Evolutionary conservation across 495 filamentous ascomycete genomes (phyloP), one percentile per base, ranked within the genome.

Genomic region (Bacidia gigantensis): DNA sequence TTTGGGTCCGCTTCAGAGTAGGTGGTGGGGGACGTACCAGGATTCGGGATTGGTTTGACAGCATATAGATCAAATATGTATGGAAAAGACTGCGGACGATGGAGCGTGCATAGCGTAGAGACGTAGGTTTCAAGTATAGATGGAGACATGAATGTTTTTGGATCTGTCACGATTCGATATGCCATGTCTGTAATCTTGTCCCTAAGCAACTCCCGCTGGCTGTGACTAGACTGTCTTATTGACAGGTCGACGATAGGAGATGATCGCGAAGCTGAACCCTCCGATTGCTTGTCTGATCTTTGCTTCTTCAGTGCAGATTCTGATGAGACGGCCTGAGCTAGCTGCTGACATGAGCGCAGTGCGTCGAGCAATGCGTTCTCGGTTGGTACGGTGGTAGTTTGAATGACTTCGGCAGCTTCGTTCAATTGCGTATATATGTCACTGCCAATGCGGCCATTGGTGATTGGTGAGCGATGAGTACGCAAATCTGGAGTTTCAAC

Each of bases 21-120:
- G 60, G 67, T 69, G 32, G 84, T 67, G 1, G 78, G 73, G 2
- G 70, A 75, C 39, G 74, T 72, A 21, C 70, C 67, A 59, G 80
- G 71, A 50, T 76, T 68, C 10, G 87, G 87, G 46, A 81, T 67
- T 14, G 86, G 85, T 65, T 97, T 98, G 60, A 74, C 75, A 49
- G 87, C 88, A 59, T 87, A 97, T 29, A 97, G 76, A 41, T 77
- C 63, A 69, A 98, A 84, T 44, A 85, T 78, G 42, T 81, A 74
- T 2, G 92, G 87, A 62, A 96, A 75, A 26, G 80, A 78, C 52
- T 85, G 71, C 11, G 87, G 81, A 44, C 72, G 79, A 49, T 77
- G 72, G 54, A 96, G 75, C n/a, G 76, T 68, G 17, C 76, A 69
- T 60, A 94, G 87, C 25, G 83, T 77, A 22, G 72, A 68, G 45